phyloP scores from a whole-genome alignment of 225 moss, liverwort and hornwort genomes.

The Pseudoscleropodium purum region DNA sequence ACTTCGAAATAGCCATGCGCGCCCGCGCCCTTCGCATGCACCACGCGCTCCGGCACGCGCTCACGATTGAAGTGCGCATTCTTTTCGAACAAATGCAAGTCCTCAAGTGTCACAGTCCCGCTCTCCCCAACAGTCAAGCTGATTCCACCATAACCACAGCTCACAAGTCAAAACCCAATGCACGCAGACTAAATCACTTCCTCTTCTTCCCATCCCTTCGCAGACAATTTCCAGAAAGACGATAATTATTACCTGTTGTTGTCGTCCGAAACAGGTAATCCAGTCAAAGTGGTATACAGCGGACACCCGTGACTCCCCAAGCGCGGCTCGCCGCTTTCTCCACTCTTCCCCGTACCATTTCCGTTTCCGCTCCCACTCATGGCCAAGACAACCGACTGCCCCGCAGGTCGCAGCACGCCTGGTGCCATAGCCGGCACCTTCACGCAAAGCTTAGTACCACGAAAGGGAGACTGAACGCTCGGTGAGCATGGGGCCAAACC shows the following conservation, averaged over 20 bases:
- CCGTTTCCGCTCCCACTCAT: constrained; percentile 11
- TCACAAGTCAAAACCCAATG: neutral
- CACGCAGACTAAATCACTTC: neutral
- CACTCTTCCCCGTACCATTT: constrained; percentile 12
- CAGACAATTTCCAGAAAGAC: neutral
- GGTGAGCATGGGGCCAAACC: neutral
- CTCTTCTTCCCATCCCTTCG: neutral
- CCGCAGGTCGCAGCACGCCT: neutral
- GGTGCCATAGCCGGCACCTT: constrained; percentile 11
- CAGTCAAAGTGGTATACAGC: constrained; percentile 60
- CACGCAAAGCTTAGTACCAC: constrained; percentile 27
- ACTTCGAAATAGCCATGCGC: constrained; percentile 88
- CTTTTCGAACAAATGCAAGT: constrained; percentile 71
- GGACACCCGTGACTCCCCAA: constrained; percentile 61
- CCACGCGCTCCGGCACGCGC: constrained; percentile 81
- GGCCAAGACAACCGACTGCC: neutral
- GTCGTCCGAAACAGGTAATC: constrained; percentile 54
- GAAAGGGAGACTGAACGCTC: constrained; percentile 13
- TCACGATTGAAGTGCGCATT: constrained; percentile 72
- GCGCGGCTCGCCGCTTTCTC: constrained; percentile 26
- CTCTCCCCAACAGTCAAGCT: constrained; percentile 78
- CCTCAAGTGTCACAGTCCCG: constrained; percentile 52
- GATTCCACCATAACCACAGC: neutral
- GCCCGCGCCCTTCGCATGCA: constrained; percentile 84
- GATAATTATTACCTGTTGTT: constrained; percentile 51